Percentiles rank a stretch among this genome's conserved stretches.
Evolutionary conservation across 2,329 filamentous ascomycete genomes (phyloP).

Genomic region (Gliomastix tumulicola): DNA sequence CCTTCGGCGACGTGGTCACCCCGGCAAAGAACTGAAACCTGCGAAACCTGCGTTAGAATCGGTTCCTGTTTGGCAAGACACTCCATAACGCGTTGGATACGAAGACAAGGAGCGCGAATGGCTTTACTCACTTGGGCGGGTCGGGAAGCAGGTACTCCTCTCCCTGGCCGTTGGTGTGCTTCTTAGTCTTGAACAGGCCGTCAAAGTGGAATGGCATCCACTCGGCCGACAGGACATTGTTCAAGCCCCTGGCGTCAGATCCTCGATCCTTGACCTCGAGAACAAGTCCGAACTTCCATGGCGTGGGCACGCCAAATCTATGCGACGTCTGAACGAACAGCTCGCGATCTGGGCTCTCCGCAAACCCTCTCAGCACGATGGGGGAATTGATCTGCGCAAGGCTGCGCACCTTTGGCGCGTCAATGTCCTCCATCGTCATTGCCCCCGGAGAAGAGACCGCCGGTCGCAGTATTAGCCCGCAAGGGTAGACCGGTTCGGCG

Average conservation of each 20-base stretch:
- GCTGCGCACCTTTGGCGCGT: slow-evolving; percentile 33
- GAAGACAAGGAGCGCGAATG: too few species aligned
- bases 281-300: slow-evolving; percentile 46
- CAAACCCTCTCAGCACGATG: slow-evolving; percentile 44
- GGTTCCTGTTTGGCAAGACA: too few species aligned
- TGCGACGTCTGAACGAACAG: slow-evolving; percentile 36
- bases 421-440: slow-evolving; percentile 32
- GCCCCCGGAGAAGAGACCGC: slow-evolving; percentile 13
- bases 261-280: slow-evolving; percentile 44
- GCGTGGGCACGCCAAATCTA: slow-evolving; percentile 37
- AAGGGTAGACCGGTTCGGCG: slow-evolving; percentile 39
- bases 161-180: slow-evolving; percentile 26
- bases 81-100: too few species aligned
- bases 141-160: slow-evolving; percentile 30
- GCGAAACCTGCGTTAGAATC: not conserved
- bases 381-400: slow-evolving; percentile 45
- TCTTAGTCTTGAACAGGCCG: slow-evolving; percentile 46
- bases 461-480: slow-evolving; percentile 32
- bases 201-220: slow-evolving; percentile 54
- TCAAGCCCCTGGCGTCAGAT: slow-evolving; percentile 31
- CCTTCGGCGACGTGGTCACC: slow-evolving; percentile 34
- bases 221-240: slow-evolving; percentile 46
- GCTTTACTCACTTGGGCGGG: slow-evolving; percentile 29
- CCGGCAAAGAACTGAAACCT: slow-evolving; percentile 47
- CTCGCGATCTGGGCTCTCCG: slow-evolving; percentile 34